Conservation (phyloP, 108 stramenopile species). For the Nitzschia sp. region DNA sequence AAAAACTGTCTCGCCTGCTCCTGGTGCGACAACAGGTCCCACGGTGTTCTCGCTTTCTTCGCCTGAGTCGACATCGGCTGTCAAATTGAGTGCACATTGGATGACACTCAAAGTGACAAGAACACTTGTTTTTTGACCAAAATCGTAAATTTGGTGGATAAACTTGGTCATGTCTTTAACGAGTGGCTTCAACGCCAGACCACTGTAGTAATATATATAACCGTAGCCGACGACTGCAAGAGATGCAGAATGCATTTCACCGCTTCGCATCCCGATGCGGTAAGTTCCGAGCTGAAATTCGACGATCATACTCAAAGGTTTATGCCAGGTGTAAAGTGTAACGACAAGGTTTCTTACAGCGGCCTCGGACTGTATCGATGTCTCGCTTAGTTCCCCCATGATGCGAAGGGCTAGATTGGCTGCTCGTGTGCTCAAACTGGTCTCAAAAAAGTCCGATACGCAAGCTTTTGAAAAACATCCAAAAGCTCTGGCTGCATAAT, state of each 20-base stretch:
- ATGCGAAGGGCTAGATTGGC: not conserved
- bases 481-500: not conserved
- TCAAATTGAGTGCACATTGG: conserved; percentile 8
- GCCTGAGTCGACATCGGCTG: not conserved
- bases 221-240: not conserved
- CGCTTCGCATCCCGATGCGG: conserved; percentile 1
- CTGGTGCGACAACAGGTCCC: not conserved
- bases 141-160: not conserved
- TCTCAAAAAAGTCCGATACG: not conserved
- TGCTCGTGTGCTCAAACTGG: not conserved
- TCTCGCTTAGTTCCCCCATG: not conserved
- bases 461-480: not conserved
- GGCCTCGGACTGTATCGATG: not conserved
- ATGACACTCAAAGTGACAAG: not conserved
- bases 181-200: not conserved
- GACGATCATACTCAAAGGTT: not conserved
- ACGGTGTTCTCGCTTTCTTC: not conserved
- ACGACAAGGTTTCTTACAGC: not conserved
- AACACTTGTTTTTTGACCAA: not conserved
- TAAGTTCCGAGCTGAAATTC: not conserved
- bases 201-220: not conserved
- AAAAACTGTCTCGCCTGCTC: not conserved
- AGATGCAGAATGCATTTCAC: not conserved
- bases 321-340: not conserved
- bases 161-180: not conserved